phyloP scores from a whole-genome alignment of 2,329 filamentous ascomycete species.

The Colletotrichum sublineola region DNA sequence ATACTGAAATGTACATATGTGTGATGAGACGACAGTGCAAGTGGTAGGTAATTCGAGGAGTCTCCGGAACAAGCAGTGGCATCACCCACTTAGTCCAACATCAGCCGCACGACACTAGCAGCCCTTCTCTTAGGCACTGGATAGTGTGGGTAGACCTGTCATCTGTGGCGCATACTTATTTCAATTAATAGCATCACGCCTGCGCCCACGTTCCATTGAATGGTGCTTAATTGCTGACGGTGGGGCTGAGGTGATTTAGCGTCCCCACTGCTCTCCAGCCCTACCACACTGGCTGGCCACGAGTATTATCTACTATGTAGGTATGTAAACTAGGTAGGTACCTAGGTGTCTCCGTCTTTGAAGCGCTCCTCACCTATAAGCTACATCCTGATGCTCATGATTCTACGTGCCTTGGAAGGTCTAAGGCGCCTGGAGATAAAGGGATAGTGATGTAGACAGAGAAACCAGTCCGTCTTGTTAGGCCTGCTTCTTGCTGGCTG shows the following conservation, averaged over 20 bases:
- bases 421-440: background rate
- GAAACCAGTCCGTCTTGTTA: background rate
- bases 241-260: slow-evolving; percentile 18
- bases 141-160: too few species aligned
- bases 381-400: background rate
- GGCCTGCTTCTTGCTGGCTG: background rate
- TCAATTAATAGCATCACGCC: slow-evolving; percentile 36
- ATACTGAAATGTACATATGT: background rate
- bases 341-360: background rate
- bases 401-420: background rate
- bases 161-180: background rate
- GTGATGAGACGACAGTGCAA: background rate
- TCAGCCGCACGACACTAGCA: slow-evolving; percentile 35
- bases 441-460: background rate
- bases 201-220: slow-evolving; percentile 31
- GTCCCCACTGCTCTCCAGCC: slow-evolving; percentile 32
- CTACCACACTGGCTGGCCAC: slow-evolving; percentile 13
- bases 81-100: slow-evolving; percentile 4
- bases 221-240: slow-evolving; percentile 29
- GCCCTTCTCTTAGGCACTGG: background rate
- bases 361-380: background rate
- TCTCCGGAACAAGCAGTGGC: background rate
- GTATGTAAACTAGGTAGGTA: too few species aligned
- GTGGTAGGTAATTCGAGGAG: too few species aligned
- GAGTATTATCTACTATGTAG: background rate